Percentiles rank a stretch among this genome's conserved stretches.
phyloP scores from a whole-genome alignment of 768 basidiomycete genomes.

The Pleurotus tuoliensis region DNA sequence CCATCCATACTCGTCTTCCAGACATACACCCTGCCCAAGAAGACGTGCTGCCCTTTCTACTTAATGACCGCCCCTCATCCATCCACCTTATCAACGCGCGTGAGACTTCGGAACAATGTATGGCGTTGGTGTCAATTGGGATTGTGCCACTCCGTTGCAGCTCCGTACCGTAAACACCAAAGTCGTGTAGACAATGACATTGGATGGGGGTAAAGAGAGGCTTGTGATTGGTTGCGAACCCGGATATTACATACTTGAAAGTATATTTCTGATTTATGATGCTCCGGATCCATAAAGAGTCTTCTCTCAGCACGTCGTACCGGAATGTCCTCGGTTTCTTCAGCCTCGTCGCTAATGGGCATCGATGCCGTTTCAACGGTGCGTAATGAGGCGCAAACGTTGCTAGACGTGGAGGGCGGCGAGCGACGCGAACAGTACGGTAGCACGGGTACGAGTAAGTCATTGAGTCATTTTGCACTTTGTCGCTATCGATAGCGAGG shows the following conservation, averaged over 20 bases:
- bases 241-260: background rate
- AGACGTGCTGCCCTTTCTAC: no score
- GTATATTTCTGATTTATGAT: slow-evolving; percentile 1
- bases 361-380: background rate
- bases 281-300: background rate
- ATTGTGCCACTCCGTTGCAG: no score
- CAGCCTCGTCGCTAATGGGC: slow-evolving; percentile 4
- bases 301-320: background rate
- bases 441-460: background rate
- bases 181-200: no score
- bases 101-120: no score
- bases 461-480: background rate
- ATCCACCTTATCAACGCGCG: no score
- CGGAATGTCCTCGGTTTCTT: slow-evolving; percentile 3
- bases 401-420: background rate
- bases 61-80: no score
- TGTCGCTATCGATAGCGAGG: background rate
- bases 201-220: background rate
- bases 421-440: background rate
- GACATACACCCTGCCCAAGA: no score
- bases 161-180: no score
- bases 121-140: no score
- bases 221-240: background rate
- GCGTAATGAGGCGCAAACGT: background rate
- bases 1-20: no score